Conservation (phyloP, 192 early-diverging fungal species). For the Ambispora gerdemannii region DNA sequence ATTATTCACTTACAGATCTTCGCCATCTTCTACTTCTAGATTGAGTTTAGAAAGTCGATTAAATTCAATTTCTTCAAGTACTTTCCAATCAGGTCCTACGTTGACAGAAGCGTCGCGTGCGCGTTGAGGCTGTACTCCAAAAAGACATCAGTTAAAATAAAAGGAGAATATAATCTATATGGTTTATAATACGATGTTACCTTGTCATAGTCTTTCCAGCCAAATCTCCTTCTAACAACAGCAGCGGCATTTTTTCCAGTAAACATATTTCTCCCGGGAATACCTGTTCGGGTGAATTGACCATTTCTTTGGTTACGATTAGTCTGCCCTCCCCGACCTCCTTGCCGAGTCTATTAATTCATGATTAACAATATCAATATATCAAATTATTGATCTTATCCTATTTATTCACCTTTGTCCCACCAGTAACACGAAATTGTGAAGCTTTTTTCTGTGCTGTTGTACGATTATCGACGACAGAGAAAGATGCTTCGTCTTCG, state of each 20-base stretch:
- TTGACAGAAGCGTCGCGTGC: constrained; percentile 82
- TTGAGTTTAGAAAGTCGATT: constrained; percentile 77
- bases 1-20: constrained; percentile 65
- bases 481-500: constrained; percentile 94
- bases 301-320: constrained; percentile 17
- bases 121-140: constrained; percentile 60
- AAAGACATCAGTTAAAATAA: too few relatives aligned
- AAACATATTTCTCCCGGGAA: constrained; percentile 18
- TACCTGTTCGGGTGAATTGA: constrained; percentile 17
- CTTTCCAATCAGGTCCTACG: constrained; percentile 85
- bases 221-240: constrained; percentile 39
- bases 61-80: constrained; percentile 95
- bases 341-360: background rate
- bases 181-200: background rate
- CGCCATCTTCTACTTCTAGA: constrained; percentile 73
- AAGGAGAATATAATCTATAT: too few relatives aligned
- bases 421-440: constrained; percentile 46
- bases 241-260: background rate
- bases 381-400: background rate
- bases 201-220: constrained; percentile 47
- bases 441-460: constrained; percentile 63
- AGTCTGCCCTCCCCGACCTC: constrained; percentile 8
- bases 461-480: constrained; percentile 80
- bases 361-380: background rate
- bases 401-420: constrained; percentile 19